A percentile compares a stretch with the other conserved stretches of the same genome.
Conservation (phyloP, 2,329 filamentous ascomycete species). For the Venturia asperata region DNA sequence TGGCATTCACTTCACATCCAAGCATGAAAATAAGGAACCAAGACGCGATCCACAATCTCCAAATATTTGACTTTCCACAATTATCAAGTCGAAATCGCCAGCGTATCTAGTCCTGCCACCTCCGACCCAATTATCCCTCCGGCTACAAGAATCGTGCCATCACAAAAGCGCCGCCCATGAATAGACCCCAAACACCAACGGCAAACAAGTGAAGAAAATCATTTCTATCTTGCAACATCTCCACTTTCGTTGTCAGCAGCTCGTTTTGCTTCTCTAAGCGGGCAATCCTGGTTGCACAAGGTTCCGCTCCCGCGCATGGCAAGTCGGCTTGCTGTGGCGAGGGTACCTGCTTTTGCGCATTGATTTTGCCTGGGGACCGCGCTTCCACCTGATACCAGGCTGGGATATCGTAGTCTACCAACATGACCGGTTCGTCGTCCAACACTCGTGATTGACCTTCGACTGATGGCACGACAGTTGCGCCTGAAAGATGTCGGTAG, state of each 20-base stretch:
- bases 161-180: not conserved
- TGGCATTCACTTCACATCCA: not conserved
- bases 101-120: not conserved
- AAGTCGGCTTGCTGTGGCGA: not conserved
- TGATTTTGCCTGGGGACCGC: not conserved
- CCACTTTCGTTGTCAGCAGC: not conserved
- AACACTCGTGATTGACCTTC: not conserved
- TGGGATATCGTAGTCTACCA: not conserved
- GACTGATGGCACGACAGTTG: not conserved
- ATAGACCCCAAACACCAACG: not conserved
- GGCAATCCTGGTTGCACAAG: not conserved
- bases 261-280: not conserved
- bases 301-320: not conserved
- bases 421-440: not conserved
- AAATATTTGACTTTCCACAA: too few relatives aligned
- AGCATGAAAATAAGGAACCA: not conserved
- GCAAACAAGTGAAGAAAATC: not conserved
- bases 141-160: not conserved
- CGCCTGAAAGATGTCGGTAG: not conserved
- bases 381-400: not conserved
- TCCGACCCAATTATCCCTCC: not conserved
- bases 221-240: not conserved
- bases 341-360: not conserved
- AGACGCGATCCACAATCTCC: not conserved
- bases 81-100: too few relatives aligned